These are phyloP conservation scores for Sequoia sempervirens DNA, from an alignment of 75 land plant genomes.

Conservation along the genomic window DNA sequence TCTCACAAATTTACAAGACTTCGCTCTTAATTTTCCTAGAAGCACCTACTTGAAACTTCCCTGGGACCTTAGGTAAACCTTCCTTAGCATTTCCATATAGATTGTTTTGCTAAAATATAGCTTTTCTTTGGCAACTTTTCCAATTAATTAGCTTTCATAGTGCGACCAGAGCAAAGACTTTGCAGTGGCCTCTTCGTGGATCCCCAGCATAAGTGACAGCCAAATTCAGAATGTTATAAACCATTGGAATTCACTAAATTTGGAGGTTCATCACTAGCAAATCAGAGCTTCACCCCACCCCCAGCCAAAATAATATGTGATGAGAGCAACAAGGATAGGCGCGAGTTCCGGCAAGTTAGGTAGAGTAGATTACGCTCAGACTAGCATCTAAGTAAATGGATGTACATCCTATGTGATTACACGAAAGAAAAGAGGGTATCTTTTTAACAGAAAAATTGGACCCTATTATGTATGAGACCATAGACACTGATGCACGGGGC, in stretches of 20 bases:
- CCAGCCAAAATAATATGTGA: too few relatives aligned
- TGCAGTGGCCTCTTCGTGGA: too few relatives aligned
- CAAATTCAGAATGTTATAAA: not conserved
- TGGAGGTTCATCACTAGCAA: not conserved
- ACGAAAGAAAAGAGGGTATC: not conserved
- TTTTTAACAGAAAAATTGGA: not conserved
- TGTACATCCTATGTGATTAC: not conserved
- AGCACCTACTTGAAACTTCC: too few relatives aligned
- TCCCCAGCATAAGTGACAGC: not conserved
- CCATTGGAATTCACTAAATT: not conserved
- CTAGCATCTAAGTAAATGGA: not conserved
- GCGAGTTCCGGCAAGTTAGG: not conserved
- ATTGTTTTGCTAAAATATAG: too few relatives aligned
- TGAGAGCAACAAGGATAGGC: too few relatives aligned
- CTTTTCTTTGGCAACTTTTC: too few relatives aligned
- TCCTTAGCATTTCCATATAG: too few relatives aligned
- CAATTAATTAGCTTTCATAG: too few relatives aligned
- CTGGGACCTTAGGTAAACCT: too few relatives aligned
- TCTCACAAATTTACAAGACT: too few relatives aligned
- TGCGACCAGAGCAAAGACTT: too few relatives aligned
- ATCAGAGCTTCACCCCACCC: not conserved
- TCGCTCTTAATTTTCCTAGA: too few relatives aligned
- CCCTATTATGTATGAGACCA: not conserved
- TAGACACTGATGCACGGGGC: not conserved
- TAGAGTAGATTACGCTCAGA: not conserved